Base-by-base conservation (phyloP, 164 flowering plant species). In the Magnolia sinica region DNA sequence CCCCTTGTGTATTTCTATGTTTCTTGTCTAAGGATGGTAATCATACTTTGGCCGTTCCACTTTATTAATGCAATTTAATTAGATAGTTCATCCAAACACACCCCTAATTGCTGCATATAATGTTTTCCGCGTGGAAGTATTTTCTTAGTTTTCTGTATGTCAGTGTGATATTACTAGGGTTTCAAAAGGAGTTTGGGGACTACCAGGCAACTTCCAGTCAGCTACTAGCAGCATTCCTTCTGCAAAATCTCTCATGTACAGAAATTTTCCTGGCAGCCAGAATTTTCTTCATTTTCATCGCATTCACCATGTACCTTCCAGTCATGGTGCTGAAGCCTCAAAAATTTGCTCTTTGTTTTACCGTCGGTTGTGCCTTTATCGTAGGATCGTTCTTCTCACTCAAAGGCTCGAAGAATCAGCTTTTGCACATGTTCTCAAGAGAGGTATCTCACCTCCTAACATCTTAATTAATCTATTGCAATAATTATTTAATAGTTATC, bases 281-380 rank as follows among this genome's bases (percentile, higher is more conserved):
- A 64, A 87, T 92, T 64, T 96, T 96, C 88, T 94, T 94, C 75
- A 67, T 96, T 70, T 94, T 96, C 84, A 91, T 94, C 18, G 92
- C 98, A 71, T 96, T 96, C 83, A 91, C 97, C 55, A 87, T 96
- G 92, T 96, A 94, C 81, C 98, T 96, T 74, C 98, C 99, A 1
- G 91, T 96, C 78, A 92, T 96, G 90, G 98, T 96, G 66, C 72
- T 96, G 78, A 88, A 94, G 92, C 98, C 99, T 77, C 99, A 96
- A 82, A 96, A 96, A 70, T 96, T 96, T 81, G 98, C 98, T 13
- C 76, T 94, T 79, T 94, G 99, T 83, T 94, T 96, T 78, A 96
- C 99, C 65, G 82, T 89, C 73, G 99, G 99, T 16, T 96, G 97
- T 79, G 78, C 79, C 66, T 94, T 96, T 76, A 90, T 96, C 16